phyloP scores from a whole-genome alignment of 805 yeast species.

The Myxozyma geophila region DNA sequence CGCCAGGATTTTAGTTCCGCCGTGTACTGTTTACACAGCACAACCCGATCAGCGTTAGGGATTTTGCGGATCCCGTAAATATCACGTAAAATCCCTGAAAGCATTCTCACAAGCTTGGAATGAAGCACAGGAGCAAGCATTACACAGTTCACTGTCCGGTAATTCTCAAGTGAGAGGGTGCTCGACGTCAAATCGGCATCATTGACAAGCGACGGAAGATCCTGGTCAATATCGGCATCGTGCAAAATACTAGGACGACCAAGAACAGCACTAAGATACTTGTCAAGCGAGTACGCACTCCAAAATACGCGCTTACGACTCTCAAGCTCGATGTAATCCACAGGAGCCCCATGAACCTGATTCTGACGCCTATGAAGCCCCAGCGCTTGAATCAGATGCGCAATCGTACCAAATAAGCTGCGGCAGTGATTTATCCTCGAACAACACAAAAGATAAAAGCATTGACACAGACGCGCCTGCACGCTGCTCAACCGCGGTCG shows the following conservation, averaged over 20 bases:
- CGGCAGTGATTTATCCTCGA: conserved; percentile 34
- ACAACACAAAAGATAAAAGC: conserved; percentile 28
- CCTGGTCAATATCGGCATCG: conserved; percentile 54
- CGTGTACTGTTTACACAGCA: conserved; percentile 12
- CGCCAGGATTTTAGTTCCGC: conserved; percentile 22
- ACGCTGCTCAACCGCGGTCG: conserved; percentile 28
- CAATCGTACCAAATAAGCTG: conserved; percentile 30
- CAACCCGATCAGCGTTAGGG: background rate
- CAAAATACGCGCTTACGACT: conserved; percentile 39
- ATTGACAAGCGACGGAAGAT: conserved; percentile 25
- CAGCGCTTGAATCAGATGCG: conserved; percentile 31
- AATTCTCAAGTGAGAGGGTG: conserved; percentile 1
- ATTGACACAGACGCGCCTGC: conserved; percentile 32
- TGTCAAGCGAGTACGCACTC: conserved; percentile 40
- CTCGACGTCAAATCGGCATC: conserved; percentile 20
- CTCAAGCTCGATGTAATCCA: conserved; percentile 35
- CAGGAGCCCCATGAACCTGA: background rate
- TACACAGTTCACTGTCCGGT: conserved; percentile 13
- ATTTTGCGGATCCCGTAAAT: conserved; percentile 19
- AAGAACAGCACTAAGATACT: conserved; percentile 54
- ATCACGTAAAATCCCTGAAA: conserved; percentile 24
- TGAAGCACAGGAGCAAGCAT: conserved; percentile 34
- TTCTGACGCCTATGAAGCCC: conserved; percentile 29
- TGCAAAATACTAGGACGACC: conserved; percentile 56
- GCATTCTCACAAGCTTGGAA: conserved; percentile 18